Evolutionary conservation across 345 rosid genomes (phyloP).

Genomic region (Moricandia moricandioides): DNA sequence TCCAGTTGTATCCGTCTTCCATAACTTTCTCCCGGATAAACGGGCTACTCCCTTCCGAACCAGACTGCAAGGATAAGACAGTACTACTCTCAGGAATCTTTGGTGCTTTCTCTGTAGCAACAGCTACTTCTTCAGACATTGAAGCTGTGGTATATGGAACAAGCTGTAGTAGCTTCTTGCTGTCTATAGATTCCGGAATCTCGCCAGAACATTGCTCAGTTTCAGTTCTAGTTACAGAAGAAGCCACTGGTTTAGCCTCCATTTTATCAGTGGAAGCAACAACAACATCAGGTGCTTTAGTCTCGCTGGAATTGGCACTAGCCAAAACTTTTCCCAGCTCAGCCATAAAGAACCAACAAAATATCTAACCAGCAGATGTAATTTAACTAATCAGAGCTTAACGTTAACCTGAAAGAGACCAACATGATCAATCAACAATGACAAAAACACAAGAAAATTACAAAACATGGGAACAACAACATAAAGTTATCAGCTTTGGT

Average conservation of each 20-base stretch:
- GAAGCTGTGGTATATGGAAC: constrained; percentile 30
- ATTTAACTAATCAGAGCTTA: constrained; percentile 10
- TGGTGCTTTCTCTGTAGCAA: constrained; percentile 37
- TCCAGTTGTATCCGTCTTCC: constrained; percentile 90
- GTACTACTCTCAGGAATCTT: constrained; percentile 36
- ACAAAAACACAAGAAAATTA: constrained; percentile 4
- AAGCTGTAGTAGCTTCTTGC: constrained; percentile 31
- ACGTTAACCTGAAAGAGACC: constrained; percentile 13
- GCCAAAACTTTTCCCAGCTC: constrained; percentile 4
- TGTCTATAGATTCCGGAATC: constrained; percentile 17
- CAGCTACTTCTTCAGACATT: constrained; percentile 44
- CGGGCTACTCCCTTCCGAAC: constrained; percentile 56
- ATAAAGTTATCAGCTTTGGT: background rate
- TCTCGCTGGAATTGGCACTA: constrained; percentile 40
- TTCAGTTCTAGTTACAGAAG: constrained; percentile 29
- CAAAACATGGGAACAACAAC: background rate
- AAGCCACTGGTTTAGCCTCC: constrained; percentile 33
- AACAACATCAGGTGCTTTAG: constrained; percentile 33
- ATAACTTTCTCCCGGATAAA: constrained; percentile 65
- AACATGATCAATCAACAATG: background rate
- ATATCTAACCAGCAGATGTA: constrained; percentile 23
- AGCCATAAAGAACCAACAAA: constrained; percentile 35
- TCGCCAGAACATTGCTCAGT: constrained; percentile 36
- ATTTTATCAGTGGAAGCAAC: constrained; percentile 31
- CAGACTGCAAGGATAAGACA: constrained; percentile 38